Evolutionary conservation across 768 basidiomycete species (phyloP), one percentile per base, ranked within the genome.

Genomic region (Suillus fuscotomentosus): DNA sequence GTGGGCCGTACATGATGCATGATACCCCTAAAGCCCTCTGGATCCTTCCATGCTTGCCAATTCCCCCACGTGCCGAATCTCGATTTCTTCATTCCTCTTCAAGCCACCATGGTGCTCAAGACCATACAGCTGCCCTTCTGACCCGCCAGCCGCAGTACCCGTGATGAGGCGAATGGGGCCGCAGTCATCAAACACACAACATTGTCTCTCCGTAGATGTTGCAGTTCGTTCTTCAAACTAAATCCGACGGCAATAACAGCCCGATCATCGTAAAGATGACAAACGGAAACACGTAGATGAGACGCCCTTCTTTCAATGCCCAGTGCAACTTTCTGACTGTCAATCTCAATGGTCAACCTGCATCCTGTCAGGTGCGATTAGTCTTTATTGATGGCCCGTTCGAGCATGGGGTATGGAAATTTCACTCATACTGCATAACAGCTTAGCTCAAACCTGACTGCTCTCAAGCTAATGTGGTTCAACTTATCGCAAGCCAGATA

Each of bases 251-350:
- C 38, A n/a, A 50, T 13, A 15, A 34, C 36, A 22, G 9, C 31
- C 57, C 34, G 3, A 60, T 41, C 5, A 60, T 7, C 14, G 36
- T 48, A 27, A 54, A 11, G 10, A 50, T 48, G 15, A 64, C 22
- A 50, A 64, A 24, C 20, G 51, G 34, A 27, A 64, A 53, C 3
- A 64, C 14, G 41, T 64, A 61, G 11, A 60, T 51, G 17, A 24
- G 38, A 7, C 59, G 24, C 5, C 48, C 38, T 31, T 60, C 10
- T 22, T 45, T 22, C 59, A 27, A 27, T 27, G 27, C 27, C 27
- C 27, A 27, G 27, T 27, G 27, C 27, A 27, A 27, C 27, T 27
- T 27, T 27, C 27, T 27, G 27, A 27, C 27, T 27, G 27, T 24
- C 24, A 24, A 24, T 24, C 24, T 24, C 24, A 24, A 24, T 27